These are phyloP conservation scores for Daldinia sp. DNA, from an alignment of 2,329 filamentous ascomycete species.

Conservation along the genomic window DNA sequence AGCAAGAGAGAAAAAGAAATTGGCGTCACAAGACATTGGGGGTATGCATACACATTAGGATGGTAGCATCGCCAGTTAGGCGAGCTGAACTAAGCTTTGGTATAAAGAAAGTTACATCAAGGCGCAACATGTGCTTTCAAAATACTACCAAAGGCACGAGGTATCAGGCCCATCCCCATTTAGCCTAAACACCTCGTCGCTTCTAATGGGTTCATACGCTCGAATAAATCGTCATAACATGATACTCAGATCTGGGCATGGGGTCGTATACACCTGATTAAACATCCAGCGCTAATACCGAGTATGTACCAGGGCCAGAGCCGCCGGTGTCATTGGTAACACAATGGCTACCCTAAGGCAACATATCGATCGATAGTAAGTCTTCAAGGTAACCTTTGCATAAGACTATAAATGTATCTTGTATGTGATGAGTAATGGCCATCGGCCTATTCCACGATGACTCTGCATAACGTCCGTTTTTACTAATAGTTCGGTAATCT, in stretches of 20 bases:
- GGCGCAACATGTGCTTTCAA: slow-evolving; percentile 26
- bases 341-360: neutral
- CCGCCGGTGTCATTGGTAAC: slow-evolving; percentile 16
- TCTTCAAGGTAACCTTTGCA: slow-evolving; percentile 19
- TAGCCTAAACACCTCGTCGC: slow-evolving; percentile 37
- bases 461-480: neutral
- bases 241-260: slow-evolving; percentile 1
- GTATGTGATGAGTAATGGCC: slow-evolving; percentile 8
- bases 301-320: slow-evolving; percentile 27
- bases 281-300: slow-evolving; percentile 6
- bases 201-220: slow-evolving; percentile 26
- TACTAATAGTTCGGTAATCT: slow-evolving; percentile 19
- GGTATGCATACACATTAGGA: neutral
- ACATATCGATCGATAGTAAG: slow-evolving; percentile 11
- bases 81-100: slow-evolving; percentile 22
- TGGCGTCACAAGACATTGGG: neutral
- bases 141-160: slow-evolving; percentile 19
- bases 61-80: slow-evolving; percentile 20
- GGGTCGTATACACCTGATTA: slow-evolving; percentile 4
- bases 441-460: slow-evolving; percentile 16
- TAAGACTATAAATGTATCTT: slow-evolving; percentile 5
- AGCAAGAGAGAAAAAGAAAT: neutral
- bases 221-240: neutral
- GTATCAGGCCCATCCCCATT: slow-evolving; percentile 22
- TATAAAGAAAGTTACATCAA: slow-evolving; percentile 18